phyloP scores from a whole-genome alignment of 768 basidiomycete genomes.

The Lepiota brunneoincarnata region DNA sequence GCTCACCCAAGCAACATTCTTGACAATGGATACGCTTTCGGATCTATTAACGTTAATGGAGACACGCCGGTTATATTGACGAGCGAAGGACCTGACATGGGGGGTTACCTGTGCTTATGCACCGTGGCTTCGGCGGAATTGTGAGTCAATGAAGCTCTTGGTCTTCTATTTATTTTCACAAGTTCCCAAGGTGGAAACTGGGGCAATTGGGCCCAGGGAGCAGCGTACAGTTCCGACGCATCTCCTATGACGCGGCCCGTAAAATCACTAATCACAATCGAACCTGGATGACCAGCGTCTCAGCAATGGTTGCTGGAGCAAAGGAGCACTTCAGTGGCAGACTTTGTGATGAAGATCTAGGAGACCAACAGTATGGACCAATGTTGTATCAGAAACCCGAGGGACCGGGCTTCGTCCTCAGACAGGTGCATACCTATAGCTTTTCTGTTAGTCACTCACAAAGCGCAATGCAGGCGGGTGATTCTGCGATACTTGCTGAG shows the following conservation, averaged over 20 bases:
- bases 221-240: constrained; percentile 48
- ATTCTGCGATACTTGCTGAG: constrained; percentile 60
- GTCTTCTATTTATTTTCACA: neutral
- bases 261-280: constrained; percentile 17
- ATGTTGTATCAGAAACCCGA: neutral
- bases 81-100: constrained; percentile 62
- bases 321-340: too few species aligned
- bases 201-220: constrained; percentile 62
- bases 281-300: constrained; percentile 29
- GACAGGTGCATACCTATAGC: constrained; percentile 39
- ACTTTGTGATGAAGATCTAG: neutral
- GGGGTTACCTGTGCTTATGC: constrained; percentile 57
- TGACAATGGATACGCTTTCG: constrained; percentile 56
- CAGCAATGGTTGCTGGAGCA: neutral
- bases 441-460: neutral
- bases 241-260: constrained; percentile 41
- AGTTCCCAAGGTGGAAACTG: constrained; percentile 53
- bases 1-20: constrained; percentile 69
- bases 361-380: neutral
- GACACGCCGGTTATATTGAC: constrained; percentile 68
- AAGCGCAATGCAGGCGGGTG: constrained; percentile 47
- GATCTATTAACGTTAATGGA: constrained; percentile 61
- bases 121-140: constrained; percentile 49
- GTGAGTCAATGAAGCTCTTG: constrained; percentile 29
- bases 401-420: constrained; percentile 36